Conservation (phyloP, 2,329 filamentous ascomycete genomes). For the Trichophyton equinum region DNA sequence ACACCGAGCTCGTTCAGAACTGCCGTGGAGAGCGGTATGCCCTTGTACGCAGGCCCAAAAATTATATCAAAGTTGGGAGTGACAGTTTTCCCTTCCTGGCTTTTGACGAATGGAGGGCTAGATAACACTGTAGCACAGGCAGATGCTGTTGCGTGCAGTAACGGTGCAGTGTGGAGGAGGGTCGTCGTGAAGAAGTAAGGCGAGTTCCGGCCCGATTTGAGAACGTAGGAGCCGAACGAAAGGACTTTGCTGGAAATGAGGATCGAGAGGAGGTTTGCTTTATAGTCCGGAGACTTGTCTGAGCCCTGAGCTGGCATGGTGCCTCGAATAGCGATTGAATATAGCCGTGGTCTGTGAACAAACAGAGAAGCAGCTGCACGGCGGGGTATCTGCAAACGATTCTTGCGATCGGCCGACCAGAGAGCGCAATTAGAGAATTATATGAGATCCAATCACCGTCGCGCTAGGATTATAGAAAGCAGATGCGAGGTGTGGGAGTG, state of each 20-base stretch:
- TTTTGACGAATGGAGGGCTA: conserved; percentile 18
- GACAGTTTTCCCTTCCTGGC: conserved; percentile 22
- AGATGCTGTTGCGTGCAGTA: conserved; percentile 63
- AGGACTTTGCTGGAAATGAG: conserved; percentile 31
- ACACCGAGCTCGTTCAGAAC: conserved; percentile 63
- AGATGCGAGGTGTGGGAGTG: not conserved
- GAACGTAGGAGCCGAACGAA: conserved; percentile 42
- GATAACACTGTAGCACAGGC: conserved; percentile 56
- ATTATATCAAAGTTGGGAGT: conserved; percentile 62
- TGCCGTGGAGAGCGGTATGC: conserved; percentile 75
- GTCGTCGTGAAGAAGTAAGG: conserved; percentile 99
- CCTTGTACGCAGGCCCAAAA: conserved; percentile 94
- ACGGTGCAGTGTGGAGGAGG: conserved; percentile 68
- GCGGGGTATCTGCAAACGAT: not conserved
- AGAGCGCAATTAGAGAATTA: not conserved
- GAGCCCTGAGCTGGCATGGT: conserved; percentile 1
- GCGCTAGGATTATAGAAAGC: not conserved
- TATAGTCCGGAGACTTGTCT: conserved; percentile 18
- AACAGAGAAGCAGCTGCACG: not conserved
- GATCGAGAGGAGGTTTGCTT: conserved; percentile 26
- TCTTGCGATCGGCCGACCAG: not conserved
- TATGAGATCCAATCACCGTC: not conserved
- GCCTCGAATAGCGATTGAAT: not conserved
- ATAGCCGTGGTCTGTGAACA: not conserved
- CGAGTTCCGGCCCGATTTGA: conserved; percentile 81